A percentile compares a stretch with the other conserved stretches of the same genome.
Conservation (phyloP, 441 rosid genomes). For the Croton laevigatus region DNA sequence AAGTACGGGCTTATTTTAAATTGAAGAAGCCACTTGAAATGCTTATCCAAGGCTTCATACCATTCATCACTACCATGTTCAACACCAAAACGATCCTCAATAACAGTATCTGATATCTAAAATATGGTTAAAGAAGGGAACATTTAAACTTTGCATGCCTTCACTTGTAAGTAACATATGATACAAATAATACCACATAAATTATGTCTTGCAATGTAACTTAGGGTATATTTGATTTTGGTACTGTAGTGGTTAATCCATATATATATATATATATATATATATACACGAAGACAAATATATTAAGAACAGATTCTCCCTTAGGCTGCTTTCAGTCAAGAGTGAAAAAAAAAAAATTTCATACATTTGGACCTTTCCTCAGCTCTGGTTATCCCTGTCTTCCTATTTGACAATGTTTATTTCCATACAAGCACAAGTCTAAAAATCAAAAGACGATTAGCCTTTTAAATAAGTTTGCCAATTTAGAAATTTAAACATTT, state of each 20-base stretch:
- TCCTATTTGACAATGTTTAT: neutral
- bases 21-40: slow-evolving; percentile 96
- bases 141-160: slow-evolving; percentile 9
- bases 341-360: neutral
- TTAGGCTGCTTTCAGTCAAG: neutral
- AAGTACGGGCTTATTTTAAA: slow-evolving; percentile 91
- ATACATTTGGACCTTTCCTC: neutral
- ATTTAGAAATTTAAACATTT: too few relatives aligned
- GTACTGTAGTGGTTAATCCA: neutral
- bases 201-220: neutral
- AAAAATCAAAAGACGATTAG: neutral
- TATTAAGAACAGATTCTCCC: neutral
- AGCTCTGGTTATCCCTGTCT: neutral
- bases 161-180: neutral
- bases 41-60: slow-evolving; percentile 71
- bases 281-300: neutral
- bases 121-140: slow-evolving; percentile 30
- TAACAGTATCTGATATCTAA: slow-evolving; percentile 95
- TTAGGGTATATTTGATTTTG: neutral
- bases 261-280: too few relatives aligned
- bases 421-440: too few relatives aligned
- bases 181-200: slow-evolving; percentile 1
- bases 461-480: too few relatives aligned
- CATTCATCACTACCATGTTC: slow-evolving; percentile 81
- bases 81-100: slow-evolving; percentile 92